Evolutionary conservation across 352 stramenopile genomes (phyloP).

Genomic region (Phytophthora europaea): DNA sequence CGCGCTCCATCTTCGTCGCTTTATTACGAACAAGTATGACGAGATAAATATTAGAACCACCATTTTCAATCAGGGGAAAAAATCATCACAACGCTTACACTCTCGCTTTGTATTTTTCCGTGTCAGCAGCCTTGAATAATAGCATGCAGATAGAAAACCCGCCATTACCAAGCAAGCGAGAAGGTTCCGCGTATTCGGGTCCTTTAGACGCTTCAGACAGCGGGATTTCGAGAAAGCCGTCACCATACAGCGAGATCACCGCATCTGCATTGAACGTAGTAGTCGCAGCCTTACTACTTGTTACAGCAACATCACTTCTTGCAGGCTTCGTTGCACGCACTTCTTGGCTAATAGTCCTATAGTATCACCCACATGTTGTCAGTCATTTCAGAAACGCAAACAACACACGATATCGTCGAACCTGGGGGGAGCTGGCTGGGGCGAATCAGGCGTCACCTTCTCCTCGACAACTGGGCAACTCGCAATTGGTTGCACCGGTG

Average conservation of each 20-base stretch:
- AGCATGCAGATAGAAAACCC: conserved; percentile 50
- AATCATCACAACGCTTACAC: conserved; percentile 26
- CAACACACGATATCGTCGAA: not conserved
- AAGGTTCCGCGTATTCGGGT: not conserved
- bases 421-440: not conserved
- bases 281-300: not conserved
- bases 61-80: not conserved
- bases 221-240: conserved; percentile 62
- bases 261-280: not conserved
- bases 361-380: not conserved
- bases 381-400: not conserved
- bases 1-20: conserved; percentile 45
- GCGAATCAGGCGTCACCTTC: not conserved
- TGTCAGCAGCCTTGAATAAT: conserved; percentile 61
- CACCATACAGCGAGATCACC: conserved; percentile 61
- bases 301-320: not conserved
- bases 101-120: conserved; percentile 36
- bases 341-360: not conserved
- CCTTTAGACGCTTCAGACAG: conserved; percentile 6
- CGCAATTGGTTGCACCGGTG: not conserved
- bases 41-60: not conserved
- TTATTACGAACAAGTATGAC: not conserved
- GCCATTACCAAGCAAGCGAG: conserved; percentile 14
- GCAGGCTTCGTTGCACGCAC: not conserved
- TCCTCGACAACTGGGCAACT: not conserved